Conservation (phyloP, 2,329 filamentous ascomycete species). For the Balansia obtecta region DNA sequence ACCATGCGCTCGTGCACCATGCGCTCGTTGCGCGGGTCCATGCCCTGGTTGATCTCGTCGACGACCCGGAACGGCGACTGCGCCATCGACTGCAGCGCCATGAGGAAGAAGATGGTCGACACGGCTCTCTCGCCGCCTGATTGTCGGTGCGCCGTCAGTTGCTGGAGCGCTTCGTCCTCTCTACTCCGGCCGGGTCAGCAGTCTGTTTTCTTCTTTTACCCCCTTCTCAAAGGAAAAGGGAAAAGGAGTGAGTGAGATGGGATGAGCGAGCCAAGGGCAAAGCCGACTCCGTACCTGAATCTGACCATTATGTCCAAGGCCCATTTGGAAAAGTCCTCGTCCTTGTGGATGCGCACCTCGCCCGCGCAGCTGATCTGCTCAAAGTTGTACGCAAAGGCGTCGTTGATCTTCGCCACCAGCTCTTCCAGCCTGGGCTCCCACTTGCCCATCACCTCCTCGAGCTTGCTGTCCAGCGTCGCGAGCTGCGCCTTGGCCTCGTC, state of each 20-base stretch:
- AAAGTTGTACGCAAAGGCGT: slow-evolving; percentile 88
- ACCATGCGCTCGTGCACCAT: slow-evolving; percentile 98
- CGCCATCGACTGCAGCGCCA: slow-evolving; percentile 89
- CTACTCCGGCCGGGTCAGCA: slow-evolving; percentile 24
- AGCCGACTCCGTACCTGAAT: too few species aligned
- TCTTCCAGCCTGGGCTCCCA: slow-evolving; percentile 81
- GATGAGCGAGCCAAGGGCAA: too few species aligned
- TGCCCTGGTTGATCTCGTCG: slow-evolving; percentile 98
- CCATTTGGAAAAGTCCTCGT: slow-evolving; percentile 90
- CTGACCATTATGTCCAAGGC: slow-evolving; percentile 88
- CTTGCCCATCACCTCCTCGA: slow-evolving; percentile 50
- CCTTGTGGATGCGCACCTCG: slow-evolving; percentile 78
- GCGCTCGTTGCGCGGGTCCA: slow-evolving; percentile 96
- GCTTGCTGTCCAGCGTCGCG: slow-evolving; percentile 40
- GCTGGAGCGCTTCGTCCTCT: slow-evolving; percentile 69
- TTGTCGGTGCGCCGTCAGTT: slow-evolving; percentile 84
- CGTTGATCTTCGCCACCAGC: slow-evolving; percentile 69
- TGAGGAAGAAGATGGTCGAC: slow-evolving; percentile 96
- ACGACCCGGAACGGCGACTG: slow-evolving; percentile 95
- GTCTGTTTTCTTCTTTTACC: background rate
- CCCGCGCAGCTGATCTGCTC: slow-evolving; percentile 88
- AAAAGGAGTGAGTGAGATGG: too few species aligned
- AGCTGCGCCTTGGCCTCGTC: slow-evolving; percentile 42
- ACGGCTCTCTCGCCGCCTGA: slow-evolving; percentile 94
- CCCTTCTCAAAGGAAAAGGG: background rate